Evolutionary conservation across 148 eudicot genomes (phyloP), one percentile per base, ranked within the genome.

Genomic region (Chenopodium quinoa): DNA sequence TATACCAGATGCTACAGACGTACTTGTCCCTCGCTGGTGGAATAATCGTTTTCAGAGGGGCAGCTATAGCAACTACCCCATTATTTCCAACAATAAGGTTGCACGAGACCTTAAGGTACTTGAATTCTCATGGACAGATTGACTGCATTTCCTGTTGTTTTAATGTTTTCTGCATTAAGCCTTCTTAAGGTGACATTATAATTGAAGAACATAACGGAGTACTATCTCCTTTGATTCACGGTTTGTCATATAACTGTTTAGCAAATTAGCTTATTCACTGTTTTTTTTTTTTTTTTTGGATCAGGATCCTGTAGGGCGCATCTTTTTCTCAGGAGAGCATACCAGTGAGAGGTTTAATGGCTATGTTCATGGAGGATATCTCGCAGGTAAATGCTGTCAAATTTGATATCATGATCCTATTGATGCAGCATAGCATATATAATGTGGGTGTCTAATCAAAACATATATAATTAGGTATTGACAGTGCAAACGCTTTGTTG

Each of bases 21-120:
- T 95, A 52, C 90, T 95, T 14, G 98, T 95, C 77, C 97, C 94
- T 50, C 95, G 91, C 58, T 95, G 98, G 97, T 93, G 93, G 93
- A 93, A 83, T 76, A 90, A 93, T 75, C 90, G 97, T 27, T 93
- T 93, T 89, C 96, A 95, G 84, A 91, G 89, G 74, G 96, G 97
- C 4, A 92, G 96, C 66, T 95, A 92, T 69, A 93, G 93, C 85
- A 92, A 93, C 78, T 93, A 90, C 86, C 97, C 97, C 10, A 87
- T 93, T 50, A 81, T 86, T 63, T 84, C 83, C 48, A 88, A 93
- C 78, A 89, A 88, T 79, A 90, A 91, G 82, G 84, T 90, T 54
- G 83, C 88, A 40, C 89, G 84, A 29, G 86, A 90, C 66, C 90
- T 91, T 34, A 92, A 91, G 98, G 98, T 92, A 25, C 58, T 34